phyloP scores from a whole-genome alignment of 805 yeast species.

The Wickerhamomyces mucosus region DNA sequence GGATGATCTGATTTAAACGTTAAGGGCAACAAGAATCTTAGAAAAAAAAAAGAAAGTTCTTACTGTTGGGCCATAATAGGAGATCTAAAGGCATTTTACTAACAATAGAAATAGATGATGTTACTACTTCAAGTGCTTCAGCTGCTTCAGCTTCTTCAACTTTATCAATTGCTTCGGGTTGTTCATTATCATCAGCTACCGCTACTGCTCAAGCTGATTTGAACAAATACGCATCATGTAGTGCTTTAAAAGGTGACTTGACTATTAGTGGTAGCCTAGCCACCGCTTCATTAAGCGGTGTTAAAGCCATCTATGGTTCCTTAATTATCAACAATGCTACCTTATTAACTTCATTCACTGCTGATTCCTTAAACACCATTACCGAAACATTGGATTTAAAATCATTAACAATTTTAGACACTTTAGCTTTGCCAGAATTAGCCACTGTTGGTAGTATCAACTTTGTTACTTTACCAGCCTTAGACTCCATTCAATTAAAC shows the following conservation, averaged over 20 bases:
- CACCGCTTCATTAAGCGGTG: constrained; percentile 61
- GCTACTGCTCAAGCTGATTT: constrained; percentile 77
- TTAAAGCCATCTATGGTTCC: constrained; percentile 71
- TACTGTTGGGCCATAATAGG: no score
- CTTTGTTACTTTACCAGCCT: constrained; percentile 82
- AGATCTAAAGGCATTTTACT: no score
- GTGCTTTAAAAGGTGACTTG: constrained; percentile 73
- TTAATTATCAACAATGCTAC: constrained; percentile 60
- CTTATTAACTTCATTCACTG: constrained; percentile 52
- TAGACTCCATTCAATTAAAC: constrained; percentile 57
- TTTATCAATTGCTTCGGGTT: constrained; percentile 42
- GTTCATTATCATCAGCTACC: constrained; percentile 58
- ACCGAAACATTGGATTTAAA: constrained; percentile 58
- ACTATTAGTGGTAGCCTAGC: constrained; percentile 53
- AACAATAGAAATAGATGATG: constrained; percentile 16
- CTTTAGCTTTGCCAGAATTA: constrained; percentile 69
- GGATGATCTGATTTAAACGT: no score
- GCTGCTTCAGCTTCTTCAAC: constrained; percentile 37
- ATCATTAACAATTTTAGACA: constrained; percentile 54
- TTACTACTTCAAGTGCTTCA: constrained; percentile 42
- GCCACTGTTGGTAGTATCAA: constrained; percentile 72
- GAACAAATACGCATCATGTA: constrained; percentile 64
- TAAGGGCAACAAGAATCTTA: no score
- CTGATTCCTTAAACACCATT: constrained; percentile 69
- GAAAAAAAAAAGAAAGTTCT: no score